A percentile compares a stretch with the other conserved stretches of the same genome.
These are phyloP conservation scores for Phlebopus sp. DNA, from an alignment of 1,284 basidiomycete species.

Conservation along the genomic window DNA sequence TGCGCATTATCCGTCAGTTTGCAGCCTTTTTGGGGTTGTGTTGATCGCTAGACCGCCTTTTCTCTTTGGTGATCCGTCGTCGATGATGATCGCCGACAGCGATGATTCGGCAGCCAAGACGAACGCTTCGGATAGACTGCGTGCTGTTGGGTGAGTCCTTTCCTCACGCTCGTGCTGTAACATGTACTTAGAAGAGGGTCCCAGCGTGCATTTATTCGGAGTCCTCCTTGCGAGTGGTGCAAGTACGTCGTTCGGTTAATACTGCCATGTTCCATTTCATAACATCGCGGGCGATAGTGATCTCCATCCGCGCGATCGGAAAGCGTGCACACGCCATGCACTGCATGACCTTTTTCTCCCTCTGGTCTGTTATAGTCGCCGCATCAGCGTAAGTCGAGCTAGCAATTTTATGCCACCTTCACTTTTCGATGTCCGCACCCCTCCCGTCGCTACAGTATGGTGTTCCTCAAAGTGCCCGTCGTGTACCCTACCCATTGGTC, in stretches of 20 bases:
- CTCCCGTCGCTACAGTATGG: slow-evolving; percentile 31
- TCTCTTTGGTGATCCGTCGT: slow-evolving; percentile 38
- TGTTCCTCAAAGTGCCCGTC: slow-evolving; percentile 26
- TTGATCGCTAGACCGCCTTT: slow-evolving; percentile 56
- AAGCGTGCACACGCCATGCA: slow-evolving; percentile 73
- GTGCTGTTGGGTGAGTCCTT: slow-evolving; percentile 48
- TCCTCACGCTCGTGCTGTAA: slow-evolving; percentile 6
- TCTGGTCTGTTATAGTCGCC: slow-evolving; percentile 57
- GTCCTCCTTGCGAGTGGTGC: slow-evolving; percentile 61
- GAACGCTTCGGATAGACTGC: slow-evolving; percentile 43
- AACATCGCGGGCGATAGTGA: slow-evolving; percentile 41
- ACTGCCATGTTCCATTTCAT: background rate
- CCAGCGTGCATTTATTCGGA: slow-evolving; percentile 54
- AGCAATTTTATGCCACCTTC: background rate
- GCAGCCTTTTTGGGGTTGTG: slow-evolving; percentile 59
- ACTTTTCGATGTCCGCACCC: too few species aligned
- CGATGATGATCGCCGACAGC: slow-evolving; percentile 16
- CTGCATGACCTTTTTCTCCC: slow-evolving; percentile 66
- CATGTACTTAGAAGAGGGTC: background rate
- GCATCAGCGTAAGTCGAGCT: slow-evolving; percentile 41
- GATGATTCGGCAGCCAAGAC: slow-evolving; percentile 25
- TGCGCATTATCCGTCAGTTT: slow-evolving; percentile 33
- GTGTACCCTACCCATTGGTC: slow-evolving; percentile 39
- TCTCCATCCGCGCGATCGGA: slow-evolving; percentile 68
- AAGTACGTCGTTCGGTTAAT: slow-evolving; percentile 10